These are phyloP conservation scores for Colletotrichum cordylinicola DNA, from an alignment of 2,329 filamentous ascomycete species.

Conservation along the genomic window DNA sequence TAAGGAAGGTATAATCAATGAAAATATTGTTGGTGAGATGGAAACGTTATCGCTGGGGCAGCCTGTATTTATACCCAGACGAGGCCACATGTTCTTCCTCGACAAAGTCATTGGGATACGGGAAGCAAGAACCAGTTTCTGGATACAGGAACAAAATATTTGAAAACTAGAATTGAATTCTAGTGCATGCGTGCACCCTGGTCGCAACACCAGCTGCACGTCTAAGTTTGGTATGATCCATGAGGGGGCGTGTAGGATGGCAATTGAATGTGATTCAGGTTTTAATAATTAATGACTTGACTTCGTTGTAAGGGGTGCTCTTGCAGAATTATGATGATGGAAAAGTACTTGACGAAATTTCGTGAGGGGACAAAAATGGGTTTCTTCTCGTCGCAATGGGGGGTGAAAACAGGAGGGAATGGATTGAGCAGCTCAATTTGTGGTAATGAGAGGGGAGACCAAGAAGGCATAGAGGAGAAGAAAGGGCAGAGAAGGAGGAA, in stretches of 20 bases:
- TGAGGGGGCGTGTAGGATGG: background rate
- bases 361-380: too few species aligned
- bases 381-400: too few species aligned
- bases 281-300: too few species aligned
- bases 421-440: background rate
- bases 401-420: too few species aligned
- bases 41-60: background rate
- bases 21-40: rapidly evolving
- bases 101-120: background rate
- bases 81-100: background rate
- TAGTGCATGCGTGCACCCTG: background rate
- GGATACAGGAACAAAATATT: background rate
- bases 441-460: rapidly evolving
- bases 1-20: too few species aligned
- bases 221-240: background rate
- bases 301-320: too few species aligned
- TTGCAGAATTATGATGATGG: too few species aligned
- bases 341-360: too few species aligned
- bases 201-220: rapidly evolving
- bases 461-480: background rate
- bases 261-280: background rate
- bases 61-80: background rate
- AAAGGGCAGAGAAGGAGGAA: background rate
- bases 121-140: rapidly evolving
- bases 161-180: background rate